phyloP scores from a whole-genome alignment of 2,329 filamentous ascomycete genomes.

The Boeremia lycopersici region DNA sequence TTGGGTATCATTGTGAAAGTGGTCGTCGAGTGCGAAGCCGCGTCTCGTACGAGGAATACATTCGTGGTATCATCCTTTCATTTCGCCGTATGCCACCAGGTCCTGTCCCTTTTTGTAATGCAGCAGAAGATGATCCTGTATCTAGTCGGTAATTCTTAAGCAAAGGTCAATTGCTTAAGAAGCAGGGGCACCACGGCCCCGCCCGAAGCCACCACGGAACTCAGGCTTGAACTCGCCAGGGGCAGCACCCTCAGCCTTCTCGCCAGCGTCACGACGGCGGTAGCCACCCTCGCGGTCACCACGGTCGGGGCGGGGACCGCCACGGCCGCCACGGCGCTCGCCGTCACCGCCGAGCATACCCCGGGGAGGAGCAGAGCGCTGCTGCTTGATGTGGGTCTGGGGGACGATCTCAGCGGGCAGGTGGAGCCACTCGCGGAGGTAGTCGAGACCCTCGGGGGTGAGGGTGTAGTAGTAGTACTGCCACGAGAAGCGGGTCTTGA shows the following conservation, averaged over 20 bases:
- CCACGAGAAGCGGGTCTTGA: constrained; percentile 98
- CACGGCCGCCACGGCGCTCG: constrained; percentile 82
- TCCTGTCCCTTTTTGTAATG: constrained; percentile 45
- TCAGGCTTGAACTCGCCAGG: constrained; percentile 52
- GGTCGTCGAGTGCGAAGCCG: constrained; percentile 31
- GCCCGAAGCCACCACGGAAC: constrained; percentile 53
- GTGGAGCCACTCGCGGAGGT: constrained; percentile 99
- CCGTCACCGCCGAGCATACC: constrained; percentile 92
- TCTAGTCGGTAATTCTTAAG: constrained; percentile 28
- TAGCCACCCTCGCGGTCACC: constrained; percentile 72
- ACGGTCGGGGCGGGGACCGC: constrained; percentile 68
- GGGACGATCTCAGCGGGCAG: constrained; percentile 99
- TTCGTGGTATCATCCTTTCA: constrained; percentile 48
- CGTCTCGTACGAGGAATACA: constrained; percentile 39
- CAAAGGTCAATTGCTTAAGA: constrained; percentile 39
- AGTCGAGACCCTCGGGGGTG: constrained; percentile 99
- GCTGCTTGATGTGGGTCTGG: constrained; percentile 99
- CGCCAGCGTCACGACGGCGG: constrained; percentile 79
- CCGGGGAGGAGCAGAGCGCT: constrained; percentile 95
- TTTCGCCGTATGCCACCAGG: constrained; percentile 44
- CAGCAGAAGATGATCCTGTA: constrained; percentile 38
- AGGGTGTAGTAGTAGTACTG: constrained; percentile 94
- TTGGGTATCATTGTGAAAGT: constrained; percentile 47
- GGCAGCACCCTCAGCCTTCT: constrained; percentile 48
- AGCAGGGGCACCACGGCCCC: constrained; percentile 47